A percentile compares a stretch with the other conserved stretches of the same genome.
phyloP scores from a whole-genome alignment of 805 yeast species.

The Saturnispora diversa region DNA sequence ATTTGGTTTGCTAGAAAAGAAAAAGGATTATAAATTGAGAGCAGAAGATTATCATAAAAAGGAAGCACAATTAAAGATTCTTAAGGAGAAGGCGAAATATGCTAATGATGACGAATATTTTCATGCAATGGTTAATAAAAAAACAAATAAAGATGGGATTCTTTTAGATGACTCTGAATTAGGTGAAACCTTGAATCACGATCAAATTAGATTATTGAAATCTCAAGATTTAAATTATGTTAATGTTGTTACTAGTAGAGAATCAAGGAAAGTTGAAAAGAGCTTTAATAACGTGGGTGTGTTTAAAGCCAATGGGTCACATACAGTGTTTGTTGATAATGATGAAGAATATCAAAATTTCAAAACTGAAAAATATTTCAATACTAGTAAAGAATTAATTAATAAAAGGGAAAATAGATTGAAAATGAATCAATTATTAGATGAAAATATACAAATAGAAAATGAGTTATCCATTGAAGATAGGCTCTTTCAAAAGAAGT shows the following conservation, averaged over 20 bases:
- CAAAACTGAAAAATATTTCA: slow-evolving; percentile 56
- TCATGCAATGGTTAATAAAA: slow-evolving; percentile 76
- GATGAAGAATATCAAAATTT: slow-evolving; percentile 48
- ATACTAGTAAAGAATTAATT: slow-evolving; percentile 60
- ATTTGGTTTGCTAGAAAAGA: slow-evolving; percentile 87
- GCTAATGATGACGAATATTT: slow-evolving; percentile 94
- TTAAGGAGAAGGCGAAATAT: slow-evolving; percentile 61
- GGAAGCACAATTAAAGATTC: slow-evolving; percentile 56
- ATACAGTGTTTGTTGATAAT: slow-evolving; percentile 76
- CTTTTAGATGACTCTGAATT: slow-evolving; percentile 54
- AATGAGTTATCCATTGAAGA: slow-evolving; percentile 21
- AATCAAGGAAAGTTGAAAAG: slow-evolving; percentile 54
- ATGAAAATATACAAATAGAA: slow-evolving; percentile 15
- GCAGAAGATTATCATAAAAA: slow-evolving; percentile 52
- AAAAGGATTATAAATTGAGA: slow-evolving; percentile 64
- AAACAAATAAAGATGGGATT: slow-evolving; percentile 65
- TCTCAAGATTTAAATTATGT: slow-evolving; percentile 88
- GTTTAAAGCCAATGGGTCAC: slow-evolving; percentile 54
- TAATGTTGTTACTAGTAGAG: slow-evolving; percentile 65
- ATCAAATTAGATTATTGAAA: slow-evolving; percentile 74
- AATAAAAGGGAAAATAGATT: slow-evolving; percentile 65
- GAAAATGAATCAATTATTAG: slow-evolving; percentile 47
- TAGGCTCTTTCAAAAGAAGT: slow-evolving; percentile 35
- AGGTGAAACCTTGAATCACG: slow-evolving; percentile 51
- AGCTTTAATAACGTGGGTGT: slow-evolving; percentile 42